These are phyloP conservation scores for Eutypella sp. DNA, from an alignment of 2,329 filamentous ascomycete genomes.

Conservation along the genomic window DNA sequence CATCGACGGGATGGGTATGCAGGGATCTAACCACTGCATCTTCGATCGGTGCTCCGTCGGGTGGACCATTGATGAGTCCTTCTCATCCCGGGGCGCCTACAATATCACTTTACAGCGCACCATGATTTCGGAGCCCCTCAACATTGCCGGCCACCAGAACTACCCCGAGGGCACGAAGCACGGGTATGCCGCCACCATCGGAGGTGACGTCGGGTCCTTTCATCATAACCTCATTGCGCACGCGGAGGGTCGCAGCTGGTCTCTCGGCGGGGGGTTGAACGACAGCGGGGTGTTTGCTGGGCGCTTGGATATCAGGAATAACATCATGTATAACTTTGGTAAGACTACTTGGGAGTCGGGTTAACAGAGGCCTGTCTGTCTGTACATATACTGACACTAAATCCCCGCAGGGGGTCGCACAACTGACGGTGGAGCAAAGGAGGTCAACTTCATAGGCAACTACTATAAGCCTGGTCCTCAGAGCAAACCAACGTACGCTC, in stretches of 20 bases:
- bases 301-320: slow-evolving; percentile 29
- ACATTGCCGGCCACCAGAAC: slow-evolving; percentile 32
- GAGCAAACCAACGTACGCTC: slow-evolving; percentile 21
- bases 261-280: slow-evolving; percentile 28
- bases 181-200: slow-evolving; percentile 23
- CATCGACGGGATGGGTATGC: slow-evolving; percentile 30
- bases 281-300: slow-evolving; percentile 26
- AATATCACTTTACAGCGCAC: slow-evolving; percentile 32
- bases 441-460: slow-evolving; percentile 30
- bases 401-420: slow-evolving; percentile 11
- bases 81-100: slow-evolving; percentile 27
- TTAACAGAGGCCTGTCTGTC: too few relatives aligned
- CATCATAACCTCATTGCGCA: slow-evolving; percentile 30
- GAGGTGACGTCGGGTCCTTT: slow-evolving; percentile 29
- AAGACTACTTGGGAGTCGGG: too few relatives aligned
- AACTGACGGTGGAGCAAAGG: slow-evolving; percentile 28
- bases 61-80: slow-evolving; percentile 30
- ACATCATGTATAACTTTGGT: slow-evolving; percentile 32
- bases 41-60: slow-evolving; percentile 30
- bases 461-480: slow-evolving; percentile 29
- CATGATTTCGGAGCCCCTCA: slow-evolving; percentile 31
- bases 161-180: slow-evolving; percentile 27
- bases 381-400: neutral
- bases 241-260: slow-evolving; percentile 29
- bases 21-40: slow-evolving; percentile 29